Base-by-base conservation (phyloP, 2,329 filamentous ascomycete species). In the Cladosporium sp. region DNA sequence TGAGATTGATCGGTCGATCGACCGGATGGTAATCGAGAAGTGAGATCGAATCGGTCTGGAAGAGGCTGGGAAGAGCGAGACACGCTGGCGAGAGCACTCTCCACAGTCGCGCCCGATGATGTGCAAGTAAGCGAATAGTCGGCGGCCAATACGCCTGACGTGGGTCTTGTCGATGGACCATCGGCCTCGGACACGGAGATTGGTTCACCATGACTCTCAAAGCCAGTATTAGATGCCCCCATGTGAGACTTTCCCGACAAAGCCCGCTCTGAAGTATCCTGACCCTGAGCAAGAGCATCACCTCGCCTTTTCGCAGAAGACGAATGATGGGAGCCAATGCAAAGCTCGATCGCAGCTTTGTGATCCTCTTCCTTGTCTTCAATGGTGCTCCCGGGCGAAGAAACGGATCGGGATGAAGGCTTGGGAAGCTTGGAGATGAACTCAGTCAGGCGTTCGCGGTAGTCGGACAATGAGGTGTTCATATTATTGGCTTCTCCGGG, bases 311-410 rank as follows among this genome's bases (percentile, higher is more conserved):
- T 34, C 32, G 32, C 32, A 34, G 32, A 34, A 34, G 6, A 34
- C 32, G n/a, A 34, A 34, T 34, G 32, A 34, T 34, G 12, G 32
- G 32, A 13, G 38, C 38, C 20, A n/a, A 41, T 18, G 19, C 38
- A 41, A 41, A 41, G 20, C 20, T 41, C 38, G 38, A 41, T 15
- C 4, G 38, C 38, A 27, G 38, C 38, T n/a, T 41, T 8, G 20
- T 41, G 13, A 22, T 41, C 38, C 38, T 41, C 38, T 41, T 41
- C 38, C 13, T 18, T 41, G 38, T 41, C 20, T 22, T 41, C 38
- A 27, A 41, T 22, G 13, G 38, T 41, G 13, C 38, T 41, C 13
- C 38, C 38, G n/a, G 38, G 38, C 15, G 38, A 41, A 41, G 32
- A 34, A 15, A 41, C 13, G 20, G 38, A 13, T 41, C 24, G 18